phyloP scores from a whole-genome alignment of 2,329 filamentous ascomycete genomes.

The Sporothrix pseudoabietina region DNA sequence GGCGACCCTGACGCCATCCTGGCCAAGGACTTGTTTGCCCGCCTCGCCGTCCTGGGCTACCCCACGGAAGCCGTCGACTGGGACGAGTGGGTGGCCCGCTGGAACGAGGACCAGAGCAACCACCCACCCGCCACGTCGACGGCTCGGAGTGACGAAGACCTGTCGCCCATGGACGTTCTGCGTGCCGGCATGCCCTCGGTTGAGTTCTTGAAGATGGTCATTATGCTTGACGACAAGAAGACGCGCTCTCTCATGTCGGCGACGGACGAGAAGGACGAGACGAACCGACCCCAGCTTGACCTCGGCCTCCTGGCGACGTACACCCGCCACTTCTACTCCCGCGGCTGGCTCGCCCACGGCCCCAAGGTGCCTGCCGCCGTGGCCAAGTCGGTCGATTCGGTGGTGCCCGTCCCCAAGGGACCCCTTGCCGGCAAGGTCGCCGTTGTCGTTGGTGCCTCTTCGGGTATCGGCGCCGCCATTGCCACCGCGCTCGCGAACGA shows the following conservation, averaged over 20 bases:
- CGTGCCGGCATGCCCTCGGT: conserved; percentile 78
- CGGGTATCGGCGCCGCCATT: conserved; percentile 76
- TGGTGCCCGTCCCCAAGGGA: conserved; percentile 47
- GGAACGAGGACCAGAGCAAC: conserved; percentile 66
- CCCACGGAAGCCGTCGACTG: conserved; percentile 66
- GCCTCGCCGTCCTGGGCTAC: conserved; percentile 68
- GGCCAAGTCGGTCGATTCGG: background rate
- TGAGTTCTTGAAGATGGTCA: conserved; percentile 69
- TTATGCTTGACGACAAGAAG: conserved; percentile 70
- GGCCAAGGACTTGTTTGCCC: conserved; percentile 66
- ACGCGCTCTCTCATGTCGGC: conserved; percentile 62
- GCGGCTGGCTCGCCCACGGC: conserved; percentile 68
- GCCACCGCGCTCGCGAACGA: conserved; percentile 68
- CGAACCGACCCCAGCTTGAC: conserved; percentile 64
- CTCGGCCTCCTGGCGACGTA: conserved; percentile 73
- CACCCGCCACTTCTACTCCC: conserved; percentile 75
- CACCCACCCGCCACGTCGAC: conserved; percentile 35
- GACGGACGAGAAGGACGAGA: conserved; percentile 32
- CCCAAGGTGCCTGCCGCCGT: conserved; percentile 20
- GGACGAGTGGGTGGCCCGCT: conserved; percentile 73
- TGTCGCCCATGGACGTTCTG: conserved; percentile 77
- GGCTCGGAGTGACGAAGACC: conserved; percentile 57
- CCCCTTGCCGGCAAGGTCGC: conserved; percentile 70
- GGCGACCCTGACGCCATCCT: conserved; percentile 71
- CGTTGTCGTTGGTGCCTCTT: conserved; percentile 77